Evolutionary conservation across 75 land plant genomes (phyloP), one percentile per base, ranked within the genome.

Genomic region (Picea glauca): DNA sequence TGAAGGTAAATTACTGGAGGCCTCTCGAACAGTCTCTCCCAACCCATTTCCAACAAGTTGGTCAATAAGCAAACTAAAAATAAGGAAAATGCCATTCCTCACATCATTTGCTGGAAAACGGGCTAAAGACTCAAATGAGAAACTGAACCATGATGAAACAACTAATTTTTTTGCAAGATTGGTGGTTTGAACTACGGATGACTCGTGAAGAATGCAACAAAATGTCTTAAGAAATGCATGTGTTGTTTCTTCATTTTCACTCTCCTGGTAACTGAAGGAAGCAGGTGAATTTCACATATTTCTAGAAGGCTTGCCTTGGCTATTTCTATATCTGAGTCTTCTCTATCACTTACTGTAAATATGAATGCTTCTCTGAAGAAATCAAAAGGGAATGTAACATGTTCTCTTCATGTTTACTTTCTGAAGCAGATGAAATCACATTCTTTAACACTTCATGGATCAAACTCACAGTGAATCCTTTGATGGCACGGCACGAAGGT

Each of bases 41-140:
- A 84, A 62, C 50, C 74, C 87, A 67, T 70, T 76, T 57, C 91
- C 90, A 35, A 85, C 78, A 74, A 93, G 80, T 4, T 78, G 56
- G 38, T 88, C 93, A 23, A 85, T 83, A 32, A 96, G 76, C 20
- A 85, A 84, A 78, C 96, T 82, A 60, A 93, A 85, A 87, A 5
- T 26, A 26, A 26, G 26, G 26, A 26, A 26, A 26, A 90, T 74
- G 59, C 77, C 78, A 60, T 78, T 63, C 81, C 86, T 90, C 86
- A 93, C 61, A 40, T 76, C 72, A 68, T 87, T 85, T 7, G 89
- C 72, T 46, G 92, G 87, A 83, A 87, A 96, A 33, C 85, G 77
- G 58, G 91, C 96, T 78, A 91, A 82, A 75, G 81, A 87, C 64
- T 80, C 88, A 84, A 88, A 93, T 17, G 91, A 84, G n/a, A 91